Evolutionary conservation across 2,329 filamentous ascomycete species (phyloP), one percentile per base, ranked within the genome.

Genomic region (Fusarium concolor): DNA sequence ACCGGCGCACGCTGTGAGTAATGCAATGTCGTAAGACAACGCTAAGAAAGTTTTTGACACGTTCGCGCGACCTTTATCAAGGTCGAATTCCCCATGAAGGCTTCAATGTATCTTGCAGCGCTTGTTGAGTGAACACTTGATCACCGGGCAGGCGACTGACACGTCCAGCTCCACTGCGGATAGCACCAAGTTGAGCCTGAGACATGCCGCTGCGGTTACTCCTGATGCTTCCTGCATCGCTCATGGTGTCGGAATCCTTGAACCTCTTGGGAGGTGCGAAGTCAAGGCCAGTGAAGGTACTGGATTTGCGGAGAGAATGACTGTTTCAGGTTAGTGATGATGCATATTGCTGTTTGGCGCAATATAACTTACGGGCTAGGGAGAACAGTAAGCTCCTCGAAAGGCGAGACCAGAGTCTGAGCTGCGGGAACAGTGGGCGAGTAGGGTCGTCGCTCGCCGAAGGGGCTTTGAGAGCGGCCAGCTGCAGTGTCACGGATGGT

Each of bases 61-160:
- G 44, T 56, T 53, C 22, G 52, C 49, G 57, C 44, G 64, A 51
- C 67, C 54, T 52, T 61, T 38, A 62, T 75, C 76, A 84, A 53
- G 78, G 74, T 58, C 85, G 84, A 80, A 89, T 84, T 67, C 76
- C 79, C 87, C 87, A 89, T 52, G 81, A 79, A 42, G 87, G 88
- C 79, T 89, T 89, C 64, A 90, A 81, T 70, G 83, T 82, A 68
- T 88, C 79, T 58, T 82, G 79, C 77, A 95, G 79, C 57, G 93
- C 88, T 33, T 91, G 87, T 74, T 85, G 86, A 5, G 92, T 94
- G 68, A 94, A 94, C 59, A 97, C 92, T 42, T 90, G 87, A 71
- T 94, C 93, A 59, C 89, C 90, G 0, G 94, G 94, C 63, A 97
- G 86, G 49, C 92, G 89, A 76, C 92, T 96, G 68, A 97, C 88